These are phyloP conservation scores for Trichoderma gracile DNA, from an alignment of 2,329 filamentous ascomycete genomes.

Conservation along the genomic window DNA sequence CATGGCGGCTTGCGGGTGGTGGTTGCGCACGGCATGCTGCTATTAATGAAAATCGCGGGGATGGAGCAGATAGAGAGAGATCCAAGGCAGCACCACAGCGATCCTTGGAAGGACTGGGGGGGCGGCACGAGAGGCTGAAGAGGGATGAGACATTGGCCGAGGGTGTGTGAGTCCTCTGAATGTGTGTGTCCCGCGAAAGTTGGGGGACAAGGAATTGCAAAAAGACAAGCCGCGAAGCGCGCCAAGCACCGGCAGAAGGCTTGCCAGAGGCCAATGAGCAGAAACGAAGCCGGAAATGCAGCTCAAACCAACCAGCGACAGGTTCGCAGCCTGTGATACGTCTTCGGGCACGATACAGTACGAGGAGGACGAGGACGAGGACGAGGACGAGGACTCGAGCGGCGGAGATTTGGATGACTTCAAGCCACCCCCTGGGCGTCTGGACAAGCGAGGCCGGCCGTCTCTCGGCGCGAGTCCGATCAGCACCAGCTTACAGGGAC, in stretches of 20 bases:
- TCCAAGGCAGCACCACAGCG: constrained; percentile 18
- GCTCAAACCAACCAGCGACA: background rate
- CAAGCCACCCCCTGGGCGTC: constrained; percentile 12
- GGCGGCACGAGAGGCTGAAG: constrained; percentile 6
- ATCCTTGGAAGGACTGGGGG: constrained; percentile 14
- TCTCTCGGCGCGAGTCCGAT: constrained; percentile 24
- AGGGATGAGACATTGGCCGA: constrained; percentile 18
- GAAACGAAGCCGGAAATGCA: background rate
- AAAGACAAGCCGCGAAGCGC: constrained; percentile 7
- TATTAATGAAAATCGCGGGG: constrained; percentile 23
- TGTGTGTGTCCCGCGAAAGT: background rate
- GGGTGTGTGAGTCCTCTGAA: background rate
- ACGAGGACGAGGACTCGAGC: background rate
- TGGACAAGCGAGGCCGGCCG: constrained; percentile 7
- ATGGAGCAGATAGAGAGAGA: constrained; percentile 3
- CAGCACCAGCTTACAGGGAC: constrained; percentile 9
- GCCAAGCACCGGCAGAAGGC: constrained; percentile 4
- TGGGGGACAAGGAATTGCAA: background rate
- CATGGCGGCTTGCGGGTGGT: constrained; percentile 19
- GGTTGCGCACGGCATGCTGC: constrained; percentile 15
- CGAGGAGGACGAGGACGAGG: background rate
- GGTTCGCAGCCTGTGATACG: background rate
- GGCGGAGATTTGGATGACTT: constrained; percentile 2
- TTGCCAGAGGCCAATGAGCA: background rate
- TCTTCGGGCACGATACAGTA: background rate